phyloP scores from a whole-genome alignment of 495 filamentous ascomycete species.

The Bathelium albidoporum region DNA sequence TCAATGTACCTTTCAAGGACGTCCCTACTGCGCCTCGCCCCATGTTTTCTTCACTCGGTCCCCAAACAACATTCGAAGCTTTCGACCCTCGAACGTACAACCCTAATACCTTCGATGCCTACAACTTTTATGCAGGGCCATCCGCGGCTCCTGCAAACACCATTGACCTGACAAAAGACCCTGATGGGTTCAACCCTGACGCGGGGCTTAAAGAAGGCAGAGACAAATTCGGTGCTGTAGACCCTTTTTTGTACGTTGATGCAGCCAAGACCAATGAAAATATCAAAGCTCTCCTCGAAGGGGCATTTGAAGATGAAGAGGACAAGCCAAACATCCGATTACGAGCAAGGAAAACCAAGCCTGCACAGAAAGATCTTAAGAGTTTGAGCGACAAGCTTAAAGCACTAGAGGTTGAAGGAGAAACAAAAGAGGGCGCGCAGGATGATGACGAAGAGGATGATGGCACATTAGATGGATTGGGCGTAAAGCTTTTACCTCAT shows the following conservation, averaged over 20 bases:
- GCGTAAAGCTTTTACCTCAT: slow-evolving; percentile 79
- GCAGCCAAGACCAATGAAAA: slow-evolving; percentile 67
- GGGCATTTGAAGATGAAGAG: slow-evolving; percentile 75
- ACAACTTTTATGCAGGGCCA: not conserved
- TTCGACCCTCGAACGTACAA: slow-evolving; percentile 10
- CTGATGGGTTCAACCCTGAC: slow-evolving; percentile 34
- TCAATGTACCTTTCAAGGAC: slow-evolving; percentile 14
- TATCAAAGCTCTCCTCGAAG: slow-evolving; percentile 78
- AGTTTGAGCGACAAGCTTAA: slow-evolving; percentile 51
- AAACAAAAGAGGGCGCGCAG: slow-evolving; percentile 35
- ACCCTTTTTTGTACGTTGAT: slow-evolving; percentile 64
- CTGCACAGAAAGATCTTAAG: slow-evolving; percentile 37
- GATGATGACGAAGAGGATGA: slow-evolving; percentile 64
- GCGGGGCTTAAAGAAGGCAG: slow-evolving; percentile 21
- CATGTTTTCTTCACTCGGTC: slow-evolving; percentile 24
- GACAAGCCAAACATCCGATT: slow-evolving; percentile 45
- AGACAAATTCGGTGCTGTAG: slow-evolving; percentile 32
- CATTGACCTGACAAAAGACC: slow-evolving; percentile 24
- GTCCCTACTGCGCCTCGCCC: slow-evolving; percentile 21
- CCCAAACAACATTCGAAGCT: slow-evolving; percentile 22
- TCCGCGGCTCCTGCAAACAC: not conserved
- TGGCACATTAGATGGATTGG: slow-evolving; percentile 68
- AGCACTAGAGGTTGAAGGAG: slow-evolving; percentile 42
- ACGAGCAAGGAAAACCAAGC: slow-evolving; percentile 42
- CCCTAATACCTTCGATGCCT: slow-evolving; percentile 9